Base-by-base conservation (phyloP, 176 grass and related monocot species). In the Avena eriantha region DNA sequence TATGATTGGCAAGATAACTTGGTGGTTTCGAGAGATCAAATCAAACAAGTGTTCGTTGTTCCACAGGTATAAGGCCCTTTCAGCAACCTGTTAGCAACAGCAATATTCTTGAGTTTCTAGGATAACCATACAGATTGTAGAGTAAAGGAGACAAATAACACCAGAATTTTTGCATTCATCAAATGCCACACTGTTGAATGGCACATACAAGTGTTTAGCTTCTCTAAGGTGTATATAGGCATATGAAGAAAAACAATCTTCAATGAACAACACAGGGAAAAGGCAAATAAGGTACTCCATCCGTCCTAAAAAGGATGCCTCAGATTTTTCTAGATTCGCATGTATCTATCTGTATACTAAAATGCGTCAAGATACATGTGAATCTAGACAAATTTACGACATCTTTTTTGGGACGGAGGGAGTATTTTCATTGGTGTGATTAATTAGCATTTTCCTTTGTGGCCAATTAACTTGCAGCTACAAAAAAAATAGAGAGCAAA, bases 21-120 rank as follows among this genome's bases (percentile, higher is more conserved):
- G 94, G 49, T 91, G 80, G 31, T 94, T 96, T 92, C 88, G 90
- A 24, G 90, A 90, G 23, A 99, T 95, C 77, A 99, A 79, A 67
- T 70, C 66, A 5, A 99, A 91, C 78, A 96, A 47, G 58, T 96
- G 97, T 43, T 99, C 94, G 0, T 96, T 99, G 69, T 99, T 99
- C 90, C 94, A 99, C 79, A 99, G 81, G 88, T 94, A 93, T 80
- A 99, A 51, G 18, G 97, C 90, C 57, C 97, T 92, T 82, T 99
- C 97, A 14, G 97, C 94, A 78, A 99, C 97, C 97, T 99, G 90
- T 77, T 54, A 94, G 71, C 65, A 79, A 69, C 17, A 78, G 43
- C 9, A 85, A 17, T 41, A 77, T 55, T 71, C 59, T 45, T 77
- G 41, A 85, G 81, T 71, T 72, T 74, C 74, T 48, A 45, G 17